A percentile compares a stretch with the other conserved stretches of the same genome.
Conservation (phyloP, 495 filamentous ascomycete genomes). For the Aspergillus cavernicola region DNA sequence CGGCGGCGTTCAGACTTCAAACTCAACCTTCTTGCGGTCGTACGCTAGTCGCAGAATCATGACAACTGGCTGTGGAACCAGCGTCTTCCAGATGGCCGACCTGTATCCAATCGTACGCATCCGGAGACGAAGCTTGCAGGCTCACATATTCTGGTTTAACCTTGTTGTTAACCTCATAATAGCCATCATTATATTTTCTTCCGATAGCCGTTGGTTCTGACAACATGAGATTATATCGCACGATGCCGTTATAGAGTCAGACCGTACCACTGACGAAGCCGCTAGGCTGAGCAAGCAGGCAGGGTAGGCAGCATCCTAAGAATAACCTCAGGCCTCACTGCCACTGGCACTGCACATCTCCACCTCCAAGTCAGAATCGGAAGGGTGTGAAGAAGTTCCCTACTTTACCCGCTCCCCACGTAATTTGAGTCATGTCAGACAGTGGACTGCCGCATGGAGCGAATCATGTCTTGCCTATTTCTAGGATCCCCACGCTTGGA, state of each 20-base stretch:
- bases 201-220: background rate
- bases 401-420: constrained; percentile 14
- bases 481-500: too few relatives aligned
- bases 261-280: background rate
- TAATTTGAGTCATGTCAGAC: constrained; percentile 16
- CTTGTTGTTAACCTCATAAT: background rate
- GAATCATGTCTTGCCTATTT: constrained; percentile 1
- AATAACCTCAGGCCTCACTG: constrained; percentile 2
- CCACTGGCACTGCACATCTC: background rate
- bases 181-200: background rate
- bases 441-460: background rate
- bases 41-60: background rate
- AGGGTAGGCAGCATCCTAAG: background rate
- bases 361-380: too few relatives aligned
- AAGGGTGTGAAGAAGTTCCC: constrained; percentile 8
- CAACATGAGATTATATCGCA: too few relatives aligned
- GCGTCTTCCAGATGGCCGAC: constrained; percentile 7
- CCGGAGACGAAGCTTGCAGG: constrained; percentile 8
- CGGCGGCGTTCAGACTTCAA: background rate
- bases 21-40: background rate
- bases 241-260: too few relatives aligned
- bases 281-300: constrained; percentile 1
- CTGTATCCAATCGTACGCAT: constrained; percentile 9
- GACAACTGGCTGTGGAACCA: constrained; percentile 22
- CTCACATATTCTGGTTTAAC: constrained; percentile 5